Evolutionary conservation across 2,329 filamentous ascomycete genomes (phyloP), one percentile per base, ranked within the genome.

Genomic region (Coleophoma eucalyptorum): DNA sequence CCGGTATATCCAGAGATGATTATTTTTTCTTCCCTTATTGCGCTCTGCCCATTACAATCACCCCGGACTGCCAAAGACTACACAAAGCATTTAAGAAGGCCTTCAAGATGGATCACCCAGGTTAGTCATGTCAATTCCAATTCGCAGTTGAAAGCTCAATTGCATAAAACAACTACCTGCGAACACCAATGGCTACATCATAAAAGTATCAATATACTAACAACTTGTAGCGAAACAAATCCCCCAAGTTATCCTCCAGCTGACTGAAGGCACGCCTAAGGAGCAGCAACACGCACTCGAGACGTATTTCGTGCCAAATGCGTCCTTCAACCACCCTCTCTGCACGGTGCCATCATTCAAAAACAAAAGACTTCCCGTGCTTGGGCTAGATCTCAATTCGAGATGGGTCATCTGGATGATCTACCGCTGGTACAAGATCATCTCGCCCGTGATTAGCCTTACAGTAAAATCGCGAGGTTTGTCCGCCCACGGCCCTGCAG

Each of bases 371-470:
- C 46, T 79, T 1, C 77, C 74, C 1, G 59, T 76, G 2, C 57
- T 73, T 0, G 67, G 69, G 7, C n/a, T 38, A 12, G 54, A 63
- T 12, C 50, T 80, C 20, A 80, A 85, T 55, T 92, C 87, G 10
- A 77, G 89, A 41, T 82, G 77, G 69, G 65, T 89, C 5, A 76
- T 95, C 16, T 71, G 79, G 44, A 76, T 78, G 58, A 85, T 96
- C 50, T 95, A 90, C 63, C 81, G 83, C 38, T 92, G 87, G 88
- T 93, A 95, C 69, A 89, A 90, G 63, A 87, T 93, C 56, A 74
- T 96, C 64, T 90, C 84, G 54, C 91, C 91, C 0, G 72, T 75
- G 16, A 88, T 94, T 57, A 76, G 84, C 41, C 70, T 93, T 12
- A 71, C 78, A 1, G 74, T 96, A 16, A 79, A 90, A 55, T 79